Base-by-base conservation (phyloP, 2,329 filamentous ascomycete genomes). In the Monilinia laxa region DNA sequence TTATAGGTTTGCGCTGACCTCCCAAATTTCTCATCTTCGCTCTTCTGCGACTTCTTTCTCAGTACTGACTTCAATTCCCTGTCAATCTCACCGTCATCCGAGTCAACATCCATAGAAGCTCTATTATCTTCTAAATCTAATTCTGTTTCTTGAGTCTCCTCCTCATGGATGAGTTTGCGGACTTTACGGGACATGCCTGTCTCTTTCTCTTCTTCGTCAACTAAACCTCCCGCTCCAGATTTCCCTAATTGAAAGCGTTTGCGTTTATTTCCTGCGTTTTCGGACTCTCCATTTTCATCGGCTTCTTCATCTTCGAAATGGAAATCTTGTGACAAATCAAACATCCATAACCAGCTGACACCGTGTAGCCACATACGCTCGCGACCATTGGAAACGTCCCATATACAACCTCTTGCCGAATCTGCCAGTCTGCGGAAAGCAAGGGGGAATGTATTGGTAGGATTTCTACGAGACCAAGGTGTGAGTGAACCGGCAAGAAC, bases 291-390 rank as follows among this genome's bases (percentile, higher is more conserved):
- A 45, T 54, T 63, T 35, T 60, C 56, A 35, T 67, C 69, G 7
- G 70, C 66, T 74, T 74, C 47, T 67, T 75, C 45, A 14, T 58
- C 68, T 25, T 40, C 42, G 18, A 62, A 62, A 40, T 62, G 71
- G 68, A 59, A 83, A 76, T 97, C 90, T 73, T 85, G 84, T 25
- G 85, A 85, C 40, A 96, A 80, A 76, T 98, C 93, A 68, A 99
- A 86, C 93, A 98, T 98, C 80, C 91, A 93, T 31, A 99, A 78
- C 84, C 93, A 98, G 1, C 86, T 88, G 52, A 87, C 85, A 9
- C 94, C 93, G 74, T 96, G 97, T 25, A 98, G 80, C 92, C 94
- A 98, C 10, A 94, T 79, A 18, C 94, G 85, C 57, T 87, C 81
- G n/a, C 80, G 79, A 10, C 72, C 71, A 38, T 76, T 75, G 38